phyloP scores from a whole-genome alignment of 129 eudicot species.

The Flaveria robusta region DNA sequence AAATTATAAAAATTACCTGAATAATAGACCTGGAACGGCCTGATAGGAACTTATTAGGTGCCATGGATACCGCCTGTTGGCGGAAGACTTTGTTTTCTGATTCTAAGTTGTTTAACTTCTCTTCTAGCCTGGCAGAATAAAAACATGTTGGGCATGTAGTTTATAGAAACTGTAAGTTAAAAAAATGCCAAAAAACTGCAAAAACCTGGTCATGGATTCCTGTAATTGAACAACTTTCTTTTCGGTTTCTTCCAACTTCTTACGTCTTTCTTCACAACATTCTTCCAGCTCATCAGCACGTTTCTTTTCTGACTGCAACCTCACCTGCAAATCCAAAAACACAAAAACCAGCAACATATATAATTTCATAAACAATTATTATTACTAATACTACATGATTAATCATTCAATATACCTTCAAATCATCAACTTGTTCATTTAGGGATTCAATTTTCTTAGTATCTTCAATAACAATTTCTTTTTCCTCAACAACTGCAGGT shows the following conservation, averaged over 20 bases:
- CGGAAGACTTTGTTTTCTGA: slow-evolving; percentile 96
- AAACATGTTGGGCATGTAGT: slow-evolving; percentile 16
- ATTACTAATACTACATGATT: neutral
- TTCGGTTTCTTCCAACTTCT: slow-evolving; percentile 78
- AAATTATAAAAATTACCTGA: slow-evolving; percentile 52
- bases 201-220: slow-evolving; percentile 69
- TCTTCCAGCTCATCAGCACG: slow-evolving; percentile 59
- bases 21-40: slow-evolving; percentile 85
- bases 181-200: neutral
- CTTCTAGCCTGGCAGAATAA: slow-evolving; percentile 62
- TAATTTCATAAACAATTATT: slow-evolving; percentile 3
- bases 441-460: slow-evolving; percentile 76
- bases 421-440: slow-evolving; percentile 52
- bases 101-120: slow-evolving; percentile 80
- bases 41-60: slow-evolving; percentile 84
- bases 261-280: slow-evolving; percentile 63
- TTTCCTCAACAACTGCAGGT: slow-evolving; percentile 87
- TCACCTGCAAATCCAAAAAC: slow-evolving; percentile 43
- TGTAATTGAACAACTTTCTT: slow-evolving; percentile 66
- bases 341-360: slow-evolving; percentile 2
- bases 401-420: slow-evolving; percentile 56
- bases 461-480: slow-evolving; percentile 78
- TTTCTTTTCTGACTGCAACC: slow-evolving; percentile 61
- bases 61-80: slow-evolving; percentile 95
- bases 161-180: slow-evolving; percentile 11